Base-by-base conservation (phyloP, 1,139 yeast genomes). In the Yamadazyma membranifaciens region DNA sequence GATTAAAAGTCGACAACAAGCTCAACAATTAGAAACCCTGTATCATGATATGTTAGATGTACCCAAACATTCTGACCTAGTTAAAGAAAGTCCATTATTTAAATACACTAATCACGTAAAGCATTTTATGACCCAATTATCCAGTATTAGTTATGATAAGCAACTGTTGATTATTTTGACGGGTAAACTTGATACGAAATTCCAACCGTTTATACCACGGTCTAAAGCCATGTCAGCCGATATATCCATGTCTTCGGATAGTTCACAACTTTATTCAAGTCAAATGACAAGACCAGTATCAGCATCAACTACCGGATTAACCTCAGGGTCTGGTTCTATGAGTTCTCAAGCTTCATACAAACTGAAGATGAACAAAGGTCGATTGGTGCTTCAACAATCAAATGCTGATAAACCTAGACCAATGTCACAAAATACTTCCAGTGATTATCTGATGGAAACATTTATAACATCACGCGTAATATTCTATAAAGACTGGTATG, bases 401-500 rank as follows among this genome's bases (percentile, higher is more conserved):
- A 43, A 46, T 30, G 29, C 37, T 11, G 24, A 20, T 20, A 20
- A 17, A 12, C 25, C 7, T 34, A 31, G 17, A 36, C 12, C 3
- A 26, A 17, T 14, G 11, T 28, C 28, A 12, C 38, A 37, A 10
- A 17, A 3, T n/a, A 9, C 16, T 10, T 17, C 10, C 7, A 25
- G 22, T 20, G 24, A 34, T 27, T 26, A 28, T 34, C 42, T 20
- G 14, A 35, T 55, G 31, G 59, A 60, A 26, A 45, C 60, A 12
- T 51, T 54, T 12, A 45, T 66, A 16, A 54, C 62, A 1, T 50
- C 62, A 3, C 51, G 69, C 31, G 44, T 67, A 3, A 40, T 65
- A 4, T 66, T 71, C 41, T 68, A 59, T 50, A 57, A 56, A 31
- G 75, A 68, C 44, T 68, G 74, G 74, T 63, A 57, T 49, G 61